phyloP scores from a whole-genome alignment of 192 early-diverging fungal genomes.

The Tieghemiomyces parasiticus region DNA sequence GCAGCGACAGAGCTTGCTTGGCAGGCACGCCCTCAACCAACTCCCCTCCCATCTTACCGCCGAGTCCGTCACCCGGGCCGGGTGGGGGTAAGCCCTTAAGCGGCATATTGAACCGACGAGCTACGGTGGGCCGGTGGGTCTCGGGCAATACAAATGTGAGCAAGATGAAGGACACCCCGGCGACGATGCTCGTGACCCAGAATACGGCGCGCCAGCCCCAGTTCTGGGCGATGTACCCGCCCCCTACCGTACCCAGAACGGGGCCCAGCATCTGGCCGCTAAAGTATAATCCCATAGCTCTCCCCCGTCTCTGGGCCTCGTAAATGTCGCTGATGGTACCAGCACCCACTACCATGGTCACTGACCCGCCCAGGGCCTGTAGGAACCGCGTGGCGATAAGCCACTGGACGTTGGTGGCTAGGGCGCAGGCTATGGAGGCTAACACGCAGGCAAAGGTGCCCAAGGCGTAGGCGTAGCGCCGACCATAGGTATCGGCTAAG shows the following conservation, averaged over 20 bases:
- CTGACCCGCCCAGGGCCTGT: constrained; percentile 27
- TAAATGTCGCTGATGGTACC: constrained; percentile 35
- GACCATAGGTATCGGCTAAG: constrained; percentile 28
- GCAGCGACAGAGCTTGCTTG: neutral
- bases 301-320: constrained; percentile 27
- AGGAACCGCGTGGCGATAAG: constrained; percentile 27
- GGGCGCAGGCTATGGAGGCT: constrained; percentile 28
- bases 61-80: no score
- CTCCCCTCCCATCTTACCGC: no score
- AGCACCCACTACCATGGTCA: constrained; percentile 28
- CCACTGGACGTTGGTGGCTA: constrained; percentile 18
- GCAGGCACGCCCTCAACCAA: neutral
- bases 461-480: constrained; percentile 23
- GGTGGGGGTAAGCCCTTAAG: constrained; percentile 4
- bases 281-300: constrained; percentile 34
- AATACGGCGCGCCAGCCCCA: constrained; percentile 38
- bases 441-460: constrained; percentile 26
- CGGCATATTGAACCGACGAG: constrained; percentile 16
- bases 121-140: constrained; percentile 29
- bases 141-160: constrained; percentile 40
- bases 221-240: constrained; percentile 29
- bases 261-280: constrained; percentile 32
- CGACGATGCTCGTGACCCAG: constrained; percentile 36
- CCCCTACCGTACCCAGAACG: constrained; percentile 32
- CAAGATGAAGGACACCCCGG: constrained; percentile 27